Conservation (phyloP, 345 rosid genomes). For the Raphanus raphanistrum region DNA sequence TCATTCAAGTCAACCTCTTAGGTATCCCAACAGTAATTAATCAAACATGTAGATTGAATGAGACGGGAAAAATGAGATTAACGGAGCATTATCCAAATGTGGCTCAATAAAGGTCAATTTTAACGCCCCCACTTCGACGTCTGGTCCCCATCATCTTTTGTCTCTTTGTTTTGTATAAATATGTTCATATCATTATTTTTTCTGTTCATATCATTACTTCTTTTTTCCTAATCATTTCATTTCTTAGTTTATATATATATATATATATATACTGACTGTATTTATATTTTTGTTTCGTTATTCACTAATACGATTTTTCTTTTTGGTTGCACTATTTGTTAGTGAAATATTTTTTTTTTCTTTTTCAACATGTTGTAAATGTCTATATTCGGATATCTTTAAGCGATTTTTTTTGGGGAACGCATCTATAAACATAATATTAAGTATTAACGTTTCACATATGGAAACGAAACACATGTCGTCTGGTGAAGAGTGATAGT, state of each 20-base stretch:
- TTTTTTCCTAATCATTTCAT: neutral
- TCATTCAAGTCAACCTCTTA: slow-evolving; percentile 17
- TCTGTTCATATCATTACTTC: neutral
- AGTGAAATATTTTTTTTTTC: neutral
- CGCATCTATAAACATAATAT: neutral
- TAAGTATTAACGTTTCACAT: slow-evolving; percentile 5
- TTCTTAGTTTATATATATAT: neutral
- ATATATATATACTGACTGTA: too few relatives aligned
- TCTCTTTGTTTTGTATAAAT: slow-evolving; percentile 25
- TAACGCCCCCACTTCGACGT: slow-evolving; percentile 41
- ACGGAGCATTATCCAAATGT: slow-evolving; percentile 30
- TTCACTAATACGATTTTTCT: slow-evolving; percentile 21
- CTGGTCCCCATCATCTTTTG: slow-evolving; percentile 35
- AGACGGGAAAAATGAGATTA: slow-evolving; percentile 28
- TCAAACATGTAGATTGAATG: slow-evolving; percentile 30
- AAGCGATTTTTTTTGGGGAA: neutral
- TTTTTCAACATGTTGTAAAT: neutral
- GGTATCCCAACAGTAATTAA: slow-evolving; percentile 26
- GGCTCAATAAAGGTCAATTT: slow-evolving; percentile 41
- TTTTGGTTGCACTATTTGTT: slow-evolving; percentile 20
- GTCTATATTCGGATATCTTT: neutral
- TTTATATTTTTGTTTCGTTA: neutral
- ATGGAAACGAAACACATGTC: slow-evolving; percentile 26
- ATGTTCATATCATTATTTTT: slow-evolving; percentile 26
- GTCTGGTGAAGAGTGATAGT: slow-evolving; percentile 21